Conservation (phyloP, 1,284 basidiomycete species). For the Pseudozyma sp. region DNA sequence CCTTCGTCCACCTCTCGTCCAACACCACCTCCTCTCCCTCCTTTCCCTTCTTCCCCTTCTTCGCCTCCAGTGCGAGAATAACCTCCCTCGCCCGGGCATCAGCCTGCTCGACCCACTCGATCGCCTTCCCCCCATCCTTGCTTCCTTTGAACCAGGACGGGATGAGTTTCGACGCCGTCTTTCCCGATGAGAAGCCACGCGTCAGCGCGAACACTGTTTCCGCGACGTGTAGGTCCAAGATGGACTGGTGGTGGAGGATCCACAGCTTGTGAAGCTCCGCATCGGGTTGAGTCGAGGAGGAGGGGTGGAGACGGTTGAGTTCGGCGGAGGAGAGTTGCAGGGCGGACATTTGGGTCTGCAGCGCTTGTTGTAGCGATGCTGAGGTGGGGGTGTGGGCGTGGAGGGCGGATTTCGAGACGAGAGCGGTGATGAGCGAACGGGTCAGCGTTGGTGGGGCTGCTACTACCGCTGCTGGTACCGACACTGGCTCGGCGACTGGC, state of each 20-base stretch:
- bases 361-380: slow-evolving; percentile 36
- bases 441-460: slow-evolving; percentile 39
- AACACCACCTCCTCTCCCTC: background rate
- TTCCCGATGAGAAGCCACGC: background rate
- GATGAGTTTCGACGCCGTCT: background rate
- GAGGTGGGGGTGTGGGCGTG: slow-evolving; percentile 32
- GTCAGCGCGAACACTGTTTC: slow-evolving; percentile 61
- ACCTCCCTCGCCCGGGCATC: slow-evolving; percentile 13
- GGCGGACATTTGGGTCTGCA: slow-evolving; percentile 53
- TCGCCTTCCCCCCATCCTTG: slow-evolving; percentile 3
- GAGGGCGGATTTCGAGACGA: slow-evolving; percentile 54
- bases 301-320: slow-evolving; percentile 16
- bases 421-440: slow-evolving; percentile 44
- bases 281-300: background rate
- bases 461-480: background rate
- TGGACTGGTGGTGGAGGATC: slow-evolving; percentile 50
- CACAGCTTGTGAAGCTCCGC: slow-evolving; percentile 48
- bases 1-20: slow-evolving; percentile 8
- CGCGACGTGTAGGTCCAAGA: slow-evolving; percentile 56
- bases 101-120: slow-evolving; percentile 40
- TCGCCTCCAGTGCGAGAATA: slow-evolving; percentile 1
- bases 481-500: background rate
- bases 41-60: background rate
- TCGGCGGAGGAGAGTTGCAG: slow-evolving; percentile 45
- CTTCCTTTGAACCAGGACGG: slow-evolving; percentile 1